phyloP scores from a whole-genome alignment of 2,329 filamentous ascomycete species.

The Nigrograna mackinnonii region DNA sequence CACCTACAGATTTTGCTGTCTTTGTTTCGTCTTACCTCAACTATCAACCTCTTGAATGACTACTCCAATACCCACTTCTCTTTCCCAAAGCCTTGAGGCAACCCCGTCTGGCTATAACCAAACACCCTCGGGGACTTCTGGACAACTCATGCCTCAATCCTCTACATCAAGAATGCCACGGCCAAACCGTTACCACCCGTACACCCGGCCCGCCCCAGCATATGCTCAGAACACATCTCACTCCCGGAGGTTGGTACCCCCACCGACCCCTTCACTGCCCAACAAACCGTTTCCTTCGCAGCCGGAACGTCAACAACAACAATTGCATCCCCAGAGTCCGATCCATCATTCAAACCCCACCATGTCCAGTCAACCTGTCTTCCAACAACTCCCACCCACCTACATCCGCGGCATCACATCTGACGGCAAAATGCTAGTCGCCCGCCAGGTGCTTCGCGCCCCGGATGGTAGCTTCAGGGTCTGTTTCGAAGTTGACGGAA shows the following conservation, averaged over 20 bases:
- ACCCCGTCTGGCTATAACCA: too few species aligned
- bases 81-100: too few species aligned
- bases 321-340: background rate
- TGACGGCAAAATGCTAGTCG: conserved; percentile 6
- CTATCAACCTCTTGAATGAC: background rate
- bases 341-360: background rate
- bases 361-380: too few species aligned
- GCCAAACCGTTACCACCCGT: conserved; percentile 12
- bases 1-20: background rate
- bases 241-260: background rate
- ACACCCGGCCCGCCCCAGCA: conserved; percentile 1
- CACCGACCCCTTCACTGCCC: background rate
- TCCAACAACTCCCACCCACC: background rate
- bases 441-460: conserved; percentile 4
- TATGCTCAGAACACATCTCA: background rate
- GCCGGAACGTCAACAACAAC: background rate
- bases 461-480: conserved; percentile 13
- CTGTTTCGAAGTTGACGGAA: too few species aligned
- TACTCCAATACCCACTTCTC: background rate
- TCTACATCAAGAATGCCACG: conserved; percentile 4
- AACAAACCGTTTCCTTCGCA: conserved; percentile 2
- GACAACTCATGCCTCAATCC: background rate
- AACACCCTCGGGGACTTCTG: too few species aligned
- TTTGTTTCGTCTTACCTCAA: background rate
- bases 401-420: conserved; percentile 7